A percentile compares a stretch with the other conserved stretches of the same genome.
These are phyloP conservation scores for Melampsora larici-populina DNA, from an alignment of 1,284 basidiomycete species.

Conservation along the genomic window DNA sequence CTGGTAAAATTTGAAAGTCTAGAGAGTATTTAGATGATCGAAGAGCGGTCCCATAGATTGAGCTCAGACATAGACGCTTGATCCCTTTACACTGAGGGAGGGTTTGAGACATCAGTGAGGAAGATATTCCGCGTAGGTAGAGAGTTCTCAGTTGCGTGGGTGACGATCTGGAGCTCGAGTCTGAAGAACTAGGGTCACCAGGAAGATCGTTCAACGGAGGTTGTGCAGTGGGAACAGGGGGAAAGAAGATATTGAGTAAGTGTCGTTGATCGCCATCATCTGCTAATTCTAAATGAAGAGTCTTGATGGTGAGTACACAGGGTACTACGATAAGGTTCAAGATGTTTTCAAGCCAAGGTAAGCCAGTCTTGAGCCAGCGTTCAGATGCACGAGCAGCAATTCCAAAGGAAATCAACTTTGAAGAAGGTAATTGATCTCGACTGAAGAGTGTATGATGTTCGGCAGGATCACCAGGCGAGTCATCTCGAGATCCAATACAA, in stretches of 20 bases:
- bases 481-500: constrained; percentile 39
- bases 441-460: constrained; percentile 43
- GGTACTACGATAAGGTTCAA: constrained; percentile 34
- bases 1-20: neutral
- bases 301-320: constrained; percentile 27
- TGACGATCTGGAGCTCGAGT: neutral
- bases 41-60: constrained; percentile 32
- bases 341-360: constrained; percentile 36
- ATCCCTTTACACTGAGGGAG: constrained; percentile 24
- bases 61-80: constrained; percentile 35
- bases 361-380: constrained; percentile 28
- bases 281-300: constrained; percentile 37
- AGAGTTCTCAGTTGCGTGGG: constrained; percentile 13
- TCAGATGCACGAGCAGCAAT: constrained; percentile 27
- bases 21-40: neutral
- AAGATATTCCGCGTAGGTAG: constrained; percentile 36
- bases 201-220: too few species aligned
- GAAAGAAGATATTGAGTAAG: constrained; percentile 23
- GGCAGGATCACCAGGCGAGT: constrained; percentile 15
- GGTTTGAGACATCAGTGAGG: constrained; percentile 36
- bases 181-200: neutral
- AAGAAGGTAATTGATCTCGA: constrained; percentile 38
- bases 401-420: constrained; percentile 37
- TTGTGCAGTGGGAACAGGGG: neutral
- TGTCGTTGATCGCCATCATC: constrained; percentile 41